These are phyloP conservation scores for Epithele typhae DNA, from an alignment of 768 basidiomycete species.

Conservation along the genomic window DNA sequence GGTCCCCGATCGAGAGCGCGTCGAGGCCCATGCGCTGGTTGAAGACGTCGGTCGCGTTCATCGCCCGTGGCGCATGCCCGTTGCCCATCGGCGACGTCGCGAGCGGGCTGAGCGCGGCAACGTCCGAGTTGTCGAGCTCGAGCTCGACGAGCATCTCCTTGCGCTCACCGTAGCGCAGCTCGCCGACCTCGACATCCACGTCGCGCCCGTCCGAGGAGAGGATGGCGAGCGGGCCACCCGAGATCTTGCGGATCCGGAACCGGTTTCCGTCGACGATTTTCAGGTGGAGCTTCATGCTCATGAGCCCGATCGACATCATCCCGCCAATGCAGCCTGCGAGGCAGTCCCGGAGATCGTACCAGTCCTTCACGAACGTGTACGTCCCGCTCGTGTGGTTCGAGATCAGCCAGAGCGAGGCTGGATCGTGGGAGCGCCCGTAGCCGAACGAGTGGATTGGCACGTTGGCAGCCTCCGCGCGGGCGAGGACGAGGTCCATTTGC, in stretches of 20 bases:
- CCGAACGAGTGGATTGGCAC: slow-evolving; percentile 97
- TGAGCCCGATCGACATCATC: slow-evolving; percentile 91
- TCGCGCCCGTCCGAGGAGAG: slow-evolving; percentile 90
- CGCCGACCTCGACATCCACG: slow-evolving; percentile 92
- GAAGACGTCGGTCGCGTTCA: slow-evolving; percentile 87
- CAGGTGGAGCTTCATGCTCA: slow-evolving; percentile 94
- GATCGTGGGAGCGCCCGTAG: slow-evolving; percentile 95
- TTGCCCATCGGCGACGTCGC: background rate
- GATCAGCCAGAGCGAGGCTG: slow-evolving; percentile 97
- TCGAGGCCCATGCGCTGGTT: slow-evolving; percentile 85
- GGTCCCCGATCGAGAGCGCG: slow-evolving; percentile 65
- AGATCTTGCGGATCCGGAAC: slow-evolving; percentile 93
- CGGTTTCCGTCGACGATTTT: slow-evolving; percentile 86
- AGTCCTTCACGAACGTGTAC: slow-evolving; percentile 97
- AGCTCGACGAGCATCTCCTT: slow-evolving; percentile 98
- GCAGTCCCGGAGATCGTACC: slow-evolving; percentile 92
- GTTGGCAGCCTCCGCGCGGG: slow-evolving; percentile 93
- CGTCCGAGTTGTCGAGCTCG: slow-evolving; percentile 80
- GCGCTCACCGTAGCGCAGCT: slow-evolving; percentile 92
- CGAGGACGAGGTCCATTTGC: slow-evolving; percentile 97
- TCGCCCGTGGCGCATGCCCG: slow-evolving; percentile 25
- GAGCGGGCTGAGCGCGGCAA: slow-evolving; percentile 8
- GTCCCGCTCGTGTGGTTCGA: slow-evolving; percentile 97
- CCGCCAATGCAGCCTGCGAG: slow-evolving; percentile 94
- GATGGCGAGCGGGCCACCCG: slow-evolving; percentile 83